Evolutionary conservation across 176 grass and related monocot genomes (phyloP), one percentile per base, ranked within the genome.

Genomic region (Oryza longistaminata): DNA sequence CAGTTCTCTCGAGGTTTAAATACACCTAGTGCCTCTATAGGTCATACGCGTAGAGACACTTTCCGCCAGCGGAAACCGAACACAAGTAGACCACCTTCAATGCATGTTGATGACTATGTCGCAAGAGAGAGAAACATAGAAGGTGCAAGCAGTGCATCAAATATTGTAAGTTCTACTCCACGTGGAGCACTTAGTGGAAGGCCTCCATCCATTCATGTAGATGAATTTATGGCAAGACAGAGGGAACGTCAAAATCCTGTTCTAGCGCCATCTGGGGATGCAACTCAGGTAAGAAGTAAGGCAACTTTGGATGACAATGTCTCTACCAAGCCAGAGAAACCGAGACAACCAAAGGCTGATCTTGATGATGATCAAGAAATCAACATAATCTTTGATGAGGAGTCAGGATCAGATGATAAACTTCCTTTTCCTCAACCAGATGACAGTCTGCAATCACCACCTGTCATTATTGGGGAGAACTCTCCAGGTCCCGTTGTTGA

Each of bases 61-160:
- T 98, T 98, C 58, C 96, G 96, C 71, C 96, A 95, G 88, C 78
- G 93, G 11, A 98, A 98, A 80, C 96, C 96, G 64, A 98, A 98
- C 70, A 98, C 96, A 75, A 98, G 96, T 77, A 89, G 96, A 82
- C 96, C 96, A 64, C 96, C 96, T 81, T 98, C 96, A 35, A 98
- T 98, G 96, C 96, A 98, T 85, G 96, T 98, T n/a, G 96, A 98
- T 83, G 96, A 98, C 89, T 98, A 98, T 88, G 96, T 98, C 45
- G 96, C 93, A 65, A 87, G 96, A 88, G 96, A 98, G 91, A 98
- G 93, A 87, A 95, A 95, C 85, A 95, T 95, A 73, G 96, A 98
- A 78, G 89, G 89, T 88, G 88, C 96, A 80, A 95, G 96, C 80
- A 98, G 88, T 75, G 91, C 91, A 58, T 90, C 91, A 73, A 98